Percentiles rank a stretch among this genome's conserved stretches.
These are phyloP conservation scores for Schizopora paradoxa DNA, from an alignment of 1,284 basidiomycete genomes.

Conservation along the genomic window DNA sequence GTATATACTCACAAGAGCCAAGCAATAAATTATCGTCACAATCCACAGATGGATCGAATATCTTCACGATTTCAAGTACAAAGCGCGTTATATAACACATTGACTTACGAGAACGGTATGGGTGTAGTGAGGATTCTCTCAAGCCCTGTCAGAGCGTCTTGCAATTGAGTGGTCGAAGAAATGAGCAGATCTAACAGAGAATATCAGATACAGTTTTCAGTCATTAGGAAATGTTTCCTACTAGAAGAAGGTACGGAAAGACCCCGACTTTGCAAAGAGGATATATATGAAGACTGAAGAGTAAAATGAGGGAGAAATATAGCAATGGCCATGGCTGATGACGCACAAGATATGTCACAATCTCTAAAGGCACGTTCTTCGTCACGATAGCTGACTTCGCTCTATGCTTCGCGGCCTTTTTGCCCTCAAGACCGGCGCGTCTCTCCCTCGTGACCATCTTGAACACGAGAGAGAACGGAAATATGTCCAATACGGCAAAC, in stretches of 20 bases:
- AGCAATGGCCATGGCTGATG: too few relatives aligned
- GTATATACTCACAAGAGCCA: conserved; percentile 41
- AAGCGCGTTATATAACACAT: conserved; percentile 1
- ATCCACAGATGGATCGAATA: conserved; percentile 62
- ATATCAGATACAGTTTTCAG: conserved; percentile 3
- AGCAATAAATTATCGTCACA: conserved; percentile 52
- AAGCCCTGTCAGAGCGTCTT: conserved; percentile 64
- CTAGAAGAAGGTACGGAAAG: conserved; percentile 52
- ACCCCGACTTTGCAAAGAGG: conserved; percentile 52
- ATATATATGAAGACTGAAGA: conserved; percentile 57
- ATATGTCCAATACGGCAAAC: conserved; percentile 58
- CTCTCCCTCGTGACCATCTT: conserved; percentile 40
- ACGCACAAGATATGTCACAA: conserved; percentile 65
- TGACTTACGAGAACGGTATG: conserved; percentile 65
- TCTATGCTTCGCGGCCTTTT: conserved; percentile 47
- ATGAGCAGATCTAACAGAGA: conserved; percentile 43
- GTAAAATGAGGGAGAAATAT: not conserved
- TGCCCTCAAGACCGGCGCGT: conserved; percentile 47
- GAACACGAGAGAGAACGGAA: conserved; percentile 60
- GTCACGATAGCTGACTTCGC: conserved; percentile 41
- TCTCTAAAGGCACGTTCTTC: conserved; percentile 69
- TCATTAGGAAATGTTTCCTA: conserved; percentile 2
- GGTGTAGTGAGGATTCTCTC: conserved; percentile 76
- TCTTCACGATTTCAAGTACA: conserved; percentile 34
- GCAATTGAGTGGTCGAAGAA: conserved; percentile 46